Conservation (phyloP, 306 rosid genomes). For the Sophora flavescens region DNA sequence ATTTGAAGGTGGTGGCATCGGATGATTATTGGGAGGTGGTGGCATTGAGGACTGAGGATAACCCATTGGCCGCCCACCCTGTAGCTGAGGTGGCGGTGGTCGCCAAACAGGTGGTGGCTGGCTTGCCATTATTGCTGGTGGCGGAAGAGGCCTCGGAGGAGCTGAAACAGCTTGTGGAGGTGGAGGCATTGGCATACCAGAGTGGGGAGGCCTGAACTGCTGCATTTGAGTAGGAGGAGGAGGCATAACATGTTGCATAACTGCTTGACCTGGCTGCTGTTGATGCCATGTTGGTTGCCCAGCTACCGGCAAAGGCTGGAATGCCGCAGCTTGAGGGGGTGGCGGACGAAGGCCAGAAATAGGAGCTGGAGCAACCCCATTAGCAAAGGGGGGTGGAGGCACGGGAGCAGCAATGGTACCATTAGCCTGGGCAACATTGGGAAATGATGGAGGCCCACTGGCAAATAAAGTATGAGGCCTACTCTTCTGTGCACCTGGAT, state of each 20-base stretch:
- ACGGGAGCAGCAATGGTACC: slow-evolving; percentile 59
- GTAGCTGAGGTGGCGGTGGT: slow-evolving; percentile 70
- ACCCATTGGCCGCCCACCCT: slow-evolving; percentile 59
- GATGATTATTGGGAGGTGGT: slow-evolving; percentile 61
- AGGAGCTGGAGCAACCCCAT: slow-evolving; percentile 71
- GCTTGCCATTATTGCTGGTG: slow-evolving; percentile 85
- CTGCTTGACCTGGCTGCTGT: slow-evolving; percentile 74
- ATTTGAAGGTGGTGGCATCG: slow-evolving; percentile 56
- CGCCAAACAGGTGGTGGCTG: slow-evolving; percentile 83
- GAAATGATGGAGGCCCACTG: slow-evolving; percentile 90
- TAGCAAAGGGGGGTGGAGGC: slow-evolving; percentile 88
- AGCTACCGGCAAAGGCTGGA: slow-evolving; percentile 72
- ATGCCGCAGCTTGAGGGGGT: slow-evolving; percentile 77
- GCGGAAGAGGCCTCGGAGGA: slow-evolving; percentile 87
- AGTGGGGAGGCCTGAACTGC: slow-evolving; percentile 89
- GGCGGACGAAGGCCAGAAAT: slow-evolving; percentile 78
- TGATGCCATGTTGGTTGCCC: slow-evolving; percentile 84
- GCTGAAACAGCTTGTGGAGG: slow-evolving; percentile 61
- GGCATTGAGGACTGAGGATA: slow-evolving; percentile 75
- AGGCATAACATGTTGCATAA: slow-evolving; percentile 66
- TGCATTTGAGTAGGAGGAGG: slow-evolving; percentile 76
- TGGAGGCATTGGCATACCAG: slow-evolving; percentile 83
- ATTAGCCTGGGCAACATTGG: slow-evolving; percentile 72
- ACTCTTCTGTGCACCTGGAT: slow-evolving; percentile 82
- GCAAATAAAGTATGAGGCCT: slow-evolving; percentile 97